Conservation (phyloP, 176 grass and related monocot species). For the Sorghum bicolor region Sorghum_bicolor_NCBIv3 NC_012870.2:9270001-9270500, state of each 20-base stretch:
- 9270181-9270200: conserved; percentile 70
- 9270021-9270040: too few species aligned
- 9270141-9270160: background rate
- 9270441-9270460: background rate
- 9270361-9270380: conserved; percentile 53
- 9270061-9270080: too few species aligned
- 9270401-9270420: background rate
- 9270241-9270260: conserved; percentile 28
- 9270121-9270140: too few species aligned
- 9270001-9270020: conserved; percentile 46
- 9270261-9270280: conserved; percentile 65
- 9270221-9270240: conserved; percentile 59
- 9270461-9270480: background rate
- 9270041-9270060: too few species aligned
- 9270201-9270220: conserved; percentile 59
- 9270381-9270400: background rate
- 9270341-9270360: conserved; percentile 86
- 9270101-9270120: too few species aligned
- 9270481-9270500: background rate
- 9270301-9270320: conserved; percentile 85
- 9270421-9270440: background rate
- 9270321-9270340: conserved; percentile 68
- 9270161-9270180: conserved; percentile 56
- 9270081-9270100: too few species aligned
- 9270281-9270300: conserved; percentile 70